Conservation (phyloP, 345 rosid species). For the Eucalyptus tenuipes region DNA sequence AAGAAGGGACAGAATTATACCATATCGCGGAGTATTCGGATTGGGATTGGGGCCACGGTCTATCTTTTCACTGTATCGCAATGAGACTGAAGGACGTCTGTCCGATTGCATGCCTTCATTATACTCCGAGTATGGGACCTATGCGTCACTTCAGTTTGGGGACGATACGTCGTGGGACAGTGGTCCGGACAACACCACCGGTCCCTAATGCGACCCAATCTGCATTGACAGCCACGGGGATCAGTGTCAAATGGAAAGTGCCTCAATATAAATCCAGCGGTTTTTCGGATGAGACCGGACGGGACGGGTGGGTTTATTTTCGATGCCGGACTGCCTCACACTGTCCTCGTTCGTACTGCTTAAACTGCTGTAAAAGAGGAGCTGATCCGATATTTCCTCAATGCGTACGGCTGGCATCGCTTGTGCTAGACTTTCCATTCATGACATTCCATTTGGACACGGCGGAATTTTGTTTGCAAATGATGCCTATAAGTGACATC, state of each 20-base stretch:
- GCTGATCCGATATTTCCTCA: background rate
- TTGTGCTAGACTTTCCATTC: background rate
- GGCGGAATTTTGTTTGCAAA: background rate
- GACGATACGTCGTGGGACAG: background rate
- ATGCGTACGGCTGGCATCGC: too few species aligned
- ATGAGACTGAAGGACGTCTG: background rate
- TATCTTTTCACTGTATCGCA: background rate
- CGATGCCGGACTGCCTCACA: background rate
- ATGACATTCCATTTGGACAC: background rate
- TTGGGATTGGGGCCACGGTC: background rate
- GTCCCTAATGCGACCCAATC: background rate
- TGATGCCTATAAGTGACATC: background rate
- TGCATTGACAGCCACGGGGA: background rate
- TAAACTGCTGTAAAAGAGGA: background rate
- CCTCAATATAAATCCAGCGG: background rate
- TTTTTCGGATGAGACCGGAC: background rate
- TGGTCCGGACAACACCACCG: background rate
- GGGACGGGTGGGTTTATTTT: background rate
- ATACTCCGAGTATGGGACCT: background rate
- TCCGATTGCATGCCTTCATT: background rate
- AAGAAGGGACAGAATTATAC: background rate
- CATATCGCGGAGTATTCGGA: background rate
- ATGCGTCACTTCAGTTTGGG: background rate
- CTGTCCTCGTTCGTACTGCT: background rate
- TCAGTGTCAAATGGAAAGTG: background rate